A percentile compares a stretch with the other conserved stretches of the same genome.
phyloP scores from a whole-genome alignment of 768 basidiomycete species.

The Trametes cinnabarina region DNA sequence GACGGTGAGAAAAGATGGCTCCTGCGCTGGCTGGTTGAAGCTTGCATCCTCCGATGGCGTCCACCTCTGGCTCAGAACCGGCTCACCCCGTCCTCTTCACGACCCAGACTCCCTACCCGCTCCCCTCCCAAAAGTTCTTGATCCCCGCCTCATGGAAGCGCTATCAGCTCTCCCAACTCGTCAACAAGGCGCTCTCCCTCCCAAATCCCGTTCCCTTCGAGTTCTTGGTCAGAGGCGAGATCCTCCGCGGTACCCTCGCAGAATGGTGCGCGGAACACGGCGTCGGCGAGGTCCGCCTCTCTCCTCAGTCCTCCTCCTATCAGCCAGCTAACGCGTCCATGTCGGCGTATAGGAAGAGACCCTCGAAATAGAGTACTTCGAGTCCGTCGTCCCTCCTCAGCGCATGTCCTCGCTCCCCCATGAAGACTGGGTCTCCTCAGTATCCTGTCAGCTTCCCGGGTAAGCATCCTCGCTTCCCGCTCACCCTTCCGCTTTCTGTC shows the following conservation, averaged over 20 bases:
- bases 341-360: constrained; percentile 68
- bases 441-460: constrained; percentile 61
- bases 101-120: constrained; percentile 67
- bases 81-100: constrained; percentile 68
- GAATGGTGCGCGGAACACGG: constrained; percentile 74
- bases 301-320: background rate
- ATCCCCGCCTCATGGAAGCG: constrained; percentile 87
- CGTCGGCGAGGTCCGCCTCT: constrained; percentile 59
- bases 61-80: constrained; percentile 15
- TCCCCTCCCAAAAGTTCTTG: constrained; percentile 89
- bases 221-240: constrained; percentile 82
- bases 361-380: constrained; percentile 88
- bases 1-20: too few relatives aligned
- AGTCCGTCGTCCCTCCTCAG: constrained; percentile 84
- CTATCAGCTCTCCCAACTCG: constrained; percentile 95
- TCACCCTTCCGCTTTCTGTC: background rate
- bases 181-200: constrained; percentile 88
- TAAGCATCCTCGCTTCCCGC: constrained; percentile 24
- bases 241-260: constrained; percentile 66
- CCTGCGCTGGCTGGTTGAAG: too few relatives aligned
- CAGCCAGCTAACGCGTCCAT: background rate
- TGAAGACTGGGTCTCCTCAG: constrained; percentile 92
- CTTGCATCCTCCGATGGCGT: constrained; percentile 19
- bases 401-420: constrained; percentile 77
- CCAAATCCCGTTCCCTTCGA: constrained; percentile 84